Base-by-base conservation (phyloP, 1,284 basidiomycete species). In the Tranzscheliella williamsii region DNA sequence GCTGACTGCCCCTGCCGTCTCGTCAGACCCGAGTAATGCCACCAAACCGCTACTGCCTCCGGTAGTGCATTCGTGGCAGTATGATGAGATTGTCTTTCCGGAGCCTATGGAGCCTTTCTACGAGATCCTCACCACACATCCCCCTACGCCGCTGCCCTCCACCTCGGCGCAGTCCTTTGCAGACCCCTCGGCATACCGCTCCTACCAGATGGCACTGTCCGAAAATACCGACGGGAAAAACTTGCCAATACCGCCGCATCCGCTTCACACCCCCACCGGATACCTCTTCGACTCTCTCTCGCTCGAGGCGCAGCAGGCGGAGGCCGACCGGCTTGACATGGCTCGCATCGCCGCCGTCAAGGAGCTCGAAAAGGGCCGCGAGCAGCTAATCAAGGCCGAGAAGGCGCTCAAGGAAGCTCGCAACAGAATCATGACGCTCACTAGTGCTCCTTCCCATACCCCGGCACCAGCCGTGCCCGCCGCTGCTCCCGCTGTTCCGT, bases 21-120 rank as follows among this genome's bases (percentile, higher is more conserved):
- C n/a, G n/a, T n/a, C n/a, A n/a, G n/a, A n/a, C n/a, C 11, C 9
- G 8, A 11, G 9, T 9, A 11, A 8, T 18, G 35, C 51, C 13
- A 33, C 47, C 24, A 62, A 51, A 29, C 52, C 49, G 4, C 48
- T 60, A 4, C 61, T 57, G n/a, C 70, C 72, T 16, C 72, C 72
- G 17, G 75, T 75, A 5, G 73, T 77, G 15, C 90, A 97, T 78
- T 90, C 91, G 0, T 99, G 95, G 94, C 93, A 97, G 74, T 98
- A 98, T 80, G 95, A 98, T 78, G 95, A 99, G 67, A 85, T 98
- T 54, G 91, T 98, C 37, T 98, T 99, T 80, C 86, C 86, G 64
- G 94, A 98, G 72, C 95, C 95, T 1, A 91, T 88, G 55, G 86
- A 91, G 54, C 82, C 86, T 22, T 94, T 98, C 80, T 84, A 96